Percentiles rank a stretch among this genome's conserved stretches.
Evolutionary conservation across 1,284 basidiomycete genomes (phyloP).

Genomic region (Paramarasmius palmivorus): DNA sequence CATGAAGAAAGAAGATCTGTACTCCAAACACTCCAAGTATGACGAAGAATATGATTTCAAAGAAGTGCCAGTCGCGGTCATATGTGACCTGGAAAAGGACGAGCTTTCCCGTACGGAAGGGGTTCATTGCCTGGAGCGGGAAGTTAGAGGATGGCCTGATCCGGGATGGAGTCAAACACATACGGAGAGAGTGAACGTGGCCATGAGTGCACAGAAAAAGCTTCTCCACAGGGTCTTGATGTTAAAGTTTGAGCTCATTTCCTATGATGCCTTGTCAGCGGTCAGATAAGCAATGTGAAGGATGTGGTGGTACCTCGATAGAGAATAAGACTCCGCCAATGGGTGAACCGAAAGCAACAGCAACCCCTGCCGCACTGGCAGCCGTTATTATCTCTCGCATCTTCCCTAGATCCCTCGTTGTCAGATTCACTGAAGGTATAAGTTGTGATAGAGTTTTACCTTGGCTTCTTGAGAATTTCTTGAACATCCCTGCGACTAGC

Average conservation of each 20-base stretch:
- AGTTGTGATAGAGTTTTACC: constrained; percentile 47
- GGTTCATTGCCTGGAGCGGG: constrained; percentile 84
- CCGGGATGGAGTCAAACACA: constrained; percentile 30
- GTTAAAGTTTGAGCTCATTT: constrained; percentile 97
- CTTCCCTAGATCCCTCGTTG: constrained; percentile 67
- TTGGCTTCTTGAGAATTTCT: constrained; percentile 85
- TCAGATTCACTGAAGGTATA: constrained; percentile 33
- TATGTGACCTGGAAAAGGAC: constrained; percentile 99
- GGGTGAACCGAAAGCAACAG: constrained; percentile 96
- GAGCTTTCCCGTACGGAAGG: constrained; percentile 96
- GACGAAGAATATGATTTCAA: constrained; percentile 96
- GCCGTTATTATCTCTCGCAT: constrained; percentile 96
- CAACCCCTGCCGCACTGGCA: constrained; percentile 95
- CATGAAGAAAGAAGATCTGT: constrained; percentile 43
- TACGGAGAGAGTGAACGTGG: constrained; percentile 93
- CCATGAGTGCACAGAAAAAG: constrained; percentile 96
- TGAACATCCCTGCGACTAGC: constrained; percentile 83
- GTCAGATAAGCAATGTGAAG: constrained; percentile 38
- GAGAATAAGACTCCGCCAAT: constrained; percentile 97
- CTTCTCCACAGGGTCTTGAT: constrained; percentile 99
- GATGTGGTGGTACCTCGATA: constrained; percentile 62
- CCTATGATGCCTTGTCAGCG: constrained; percentile 72
- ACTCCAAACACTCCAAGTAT: constrained; percentile 96
- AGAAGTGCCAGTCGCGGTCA: constrained; percentile 98
- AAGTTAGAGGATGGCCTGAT: constrained; percentile 12